These are phyloP conservation scores for Metschnikowia gelsemii DNA, from an alignment of 805 yeast species.

Conservation along the genomic window DNA sequence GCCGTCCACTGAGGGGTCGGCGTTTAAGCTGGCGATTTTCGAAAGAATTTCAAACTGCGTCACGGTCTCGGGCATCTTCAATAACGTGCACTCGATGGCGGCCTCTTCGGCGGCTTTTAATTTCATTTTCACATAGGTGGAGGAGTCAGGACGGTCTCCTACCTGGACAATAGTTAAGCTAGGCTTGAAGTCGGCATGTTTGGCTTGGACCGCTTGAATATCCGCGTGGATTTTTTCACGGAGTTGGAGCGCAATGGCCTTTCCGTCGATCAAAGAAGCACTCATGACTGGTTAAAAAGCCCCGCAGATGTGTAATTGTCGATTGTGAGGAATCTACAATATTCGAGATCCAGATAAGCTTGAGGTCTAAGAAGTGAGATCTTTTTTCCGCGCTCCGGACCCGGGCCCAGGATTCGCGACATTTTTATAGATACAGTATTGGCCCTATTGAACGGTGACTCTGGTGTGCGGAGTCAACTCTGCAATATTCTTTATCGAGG, in stretches of 20 bases:
- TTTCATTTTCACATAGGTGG: conserved; percentile 81
- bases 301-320: too few relatives aligned
- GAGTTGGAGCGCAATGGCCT: conserved; percentile 42
- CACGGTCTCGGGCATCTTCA: conserved; percentile 56
- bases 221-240: conserved; percentile 40
- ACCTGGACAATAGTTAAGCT: conserved; percentile 70
- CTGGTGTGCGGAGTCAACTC: conserved; percentile 6
- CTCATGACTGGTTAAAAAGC: conserved; percentile 23
- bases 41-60: conserved; percentile 56
- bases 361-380: too few relatives aligned
- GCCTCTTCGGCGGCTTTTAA: conserved; percentile 74
- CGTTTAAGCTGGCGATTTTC: conserved; percentile 56
- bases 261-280: conserved; percentile 44
- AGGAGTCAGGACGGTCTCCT: conserved; percentile 74
- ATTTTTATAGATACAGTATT: too few relatives aligned
- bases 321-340: too few relatives aligned
- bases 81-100: conserved; percentile 58
- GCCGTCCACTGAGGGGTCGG: conserved; percentile 63
- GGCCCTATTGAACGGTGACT: too few relatives aligned
- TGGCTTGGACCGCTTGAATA: conserved; percentile 40
- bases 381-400: not conserved
- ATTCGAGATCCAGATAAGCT: too few relatives aligned
- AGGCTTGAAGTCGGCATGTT: conserved; percentile 60
- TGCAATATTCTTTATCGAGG: too few relatives aligned
- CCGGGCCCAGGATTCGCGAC: not conserved